Percentiles rank a stretch among this genome's conserved stretches.
Evolutionary conservation across 495 filamentous ascomycete genomes (phyloP).

Genomic region (Jackrogersella minutella): DNA sequence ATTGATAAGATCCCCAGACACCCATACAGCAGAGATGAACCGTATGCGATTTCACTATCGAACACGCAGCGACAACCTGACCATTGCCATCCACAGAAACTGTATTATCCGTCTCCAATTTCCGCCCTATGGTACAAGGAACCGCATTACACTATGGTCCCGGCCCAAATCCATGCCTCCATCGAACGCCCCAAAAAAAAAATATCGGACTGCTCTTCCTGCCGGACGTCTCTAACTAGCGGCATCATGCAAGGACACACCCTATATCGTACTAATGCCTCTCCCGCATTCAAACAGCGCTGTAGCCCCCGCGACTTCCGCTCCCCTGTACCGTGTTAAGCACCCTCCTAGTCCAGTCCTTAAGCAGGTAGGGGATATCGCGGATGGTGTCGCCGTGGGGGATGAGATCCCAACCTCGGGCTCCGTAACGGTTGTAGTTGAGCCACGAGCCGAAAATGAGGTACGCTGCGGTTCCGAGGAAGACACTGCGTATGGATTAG

Average conservation of each 20-base stretch:
- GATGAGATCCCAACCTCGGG: slow-evolving; percentile 92
- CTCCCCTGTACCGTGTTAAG: slow-evolving; percentile 84
- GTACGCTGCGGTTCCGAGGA: slow-evolving; percentile 86
- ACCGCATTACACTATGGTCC: neutral
- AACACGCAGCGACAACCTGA: neutral
- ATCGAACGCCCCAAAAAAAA: slow-evolving; percentile 18
- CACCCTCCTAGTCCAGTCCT: slow-evolving; percentile 82
- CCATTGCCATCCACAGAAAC: neutral
- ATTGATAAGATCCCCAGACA: too few species aligned
- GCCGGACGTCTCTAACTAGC: neutral
- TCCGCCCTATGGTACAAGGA: slow-evolving; percentile 27
- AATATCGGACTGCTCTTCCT: neutral
- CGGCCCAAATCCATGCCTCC: slow-evolving; percentile 12
- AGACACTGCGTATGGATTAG: slow-evolving; percentile 64
- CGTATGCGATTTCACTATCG: neutral
- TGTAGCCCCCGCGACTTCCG: slow-evolving; percentile 86
- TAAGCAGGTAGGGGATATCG: slow-evolving; percentile 89
- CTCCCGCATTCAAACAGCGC: slow-evolving; percentile 73
- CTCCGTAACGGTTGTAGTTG: slow-evolving; percentile 97
- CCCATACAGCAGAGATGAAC: neutral
- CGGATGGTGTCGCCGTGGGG: slow-evolving; percentile 92
- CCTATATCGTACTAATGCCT: neutral
- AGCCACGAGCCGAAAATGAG: slow-evolving; percentile 99
- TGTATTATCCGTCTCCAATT: slow-evolving; percentile 21
- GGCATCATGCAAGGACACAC: neutral